Percentiles rank a stretch among this genome's conserved stretches.
These are phyloP conservation scores for Podaxis carcinomalis DNA, from an alignment of 768 basidiomycete species.

Conservation along the genomic window DNA sequence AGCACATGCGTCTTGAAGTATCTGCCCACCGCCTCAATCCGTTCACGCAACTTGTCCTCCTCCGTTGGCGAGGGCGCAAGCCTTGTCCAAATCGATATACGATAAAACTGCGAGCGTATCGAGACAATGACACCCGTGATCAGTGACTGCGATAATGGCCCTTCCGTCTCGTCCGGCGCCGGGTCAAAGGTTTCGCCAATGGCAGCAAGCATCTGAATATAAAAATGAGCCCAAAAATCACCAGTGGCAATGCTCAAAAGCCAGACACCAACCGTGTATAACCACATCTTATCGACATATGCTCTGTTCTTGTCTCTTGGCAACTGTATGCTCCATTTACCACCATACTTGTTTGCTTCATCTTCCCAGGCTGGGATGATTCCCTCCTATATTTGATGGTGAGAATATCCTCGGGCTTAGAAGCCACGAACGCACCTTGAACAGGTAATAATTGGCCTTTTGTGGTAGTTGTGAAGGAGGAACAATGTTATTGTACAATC, in stretches of 20 bases:
- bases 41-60: conserved; percentile 61
- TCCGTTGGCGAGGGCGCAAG: conserved; percentile 56
- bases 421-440: conserved; percentile 72
- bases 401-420: not conserved
- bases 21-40: conserved; percentile 79
- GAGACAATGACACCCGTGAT: conserved; percentile 95
- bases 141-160: conserved; percentile 49
- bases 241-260: not conserved
- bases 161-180: conserved; percentile 50
- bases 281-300: conserved; percentile 93
- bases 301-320: conserved; percentile 90
- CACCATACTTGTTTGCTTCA: conserved; percentile 92
- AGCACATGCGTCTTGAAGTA: conserved; percentile 93
- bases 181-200: conserved; percentile 99
- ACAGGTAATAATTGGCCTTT: conserved; percentile 99
- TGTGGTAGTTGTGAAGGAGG: conserved; percentile 89
- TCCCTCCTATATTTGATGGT: conserved; percentile 55
- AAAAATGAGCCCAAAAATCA: conserved; percentile 8
- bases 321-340: conserved; percentile 98
- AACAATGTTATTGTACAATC: conserved; percentile 95
- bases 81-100: conserved; percentile 97
- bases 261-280: conserved; percentile 73
- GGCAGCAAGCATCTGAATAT: conserved; percentile 90
- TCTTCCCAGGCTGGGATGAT: conserved; percentile 99
- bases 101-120: conserved; percentile 91